These are phyloP conservation scores for Russula lepida DNA, from an alignment of 768 basidiomycete species.

Conservation along the genomic window DNA sequence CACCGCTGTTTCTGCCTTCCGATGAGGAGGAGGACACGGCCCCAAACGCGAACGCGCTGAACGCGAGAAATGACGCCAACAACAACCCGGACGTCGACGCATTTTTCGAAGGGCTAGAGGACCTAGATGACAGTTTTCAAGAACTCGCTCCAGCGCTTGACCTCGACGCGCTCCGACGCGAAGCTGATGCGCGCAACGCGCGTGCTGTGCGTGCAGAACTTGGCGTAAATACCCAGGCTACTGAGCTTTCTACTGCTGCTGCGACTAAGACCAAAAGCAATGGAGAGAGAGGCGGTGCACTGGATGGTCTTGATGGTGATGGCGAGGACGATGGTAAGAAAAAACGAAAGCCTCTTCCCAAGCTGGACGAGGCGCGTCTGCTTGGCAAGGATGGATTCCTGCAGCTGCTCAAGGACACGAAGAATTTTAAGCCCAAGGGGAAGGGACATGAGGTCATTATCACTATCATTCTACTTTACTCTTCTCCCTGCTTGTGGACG, in stretches of 20 bases:
- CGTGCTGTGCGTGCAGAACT: slow-evolving; percentile 35
- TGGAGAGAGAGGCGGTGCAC: slow-evolving; percentile 26
- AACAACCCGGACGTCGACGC: slow-evolving; percentile 31
- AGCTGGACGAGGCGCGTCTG: slow-evolving; percentile 70
- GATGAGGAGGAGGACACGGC: slow-evolving; percentile 45
- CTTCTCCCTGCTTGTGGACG: background rate
- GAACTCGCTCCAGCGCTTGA: slow-evolving; percentile 45
- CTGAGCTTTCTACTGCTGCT: slow-evolving; percentile 24
- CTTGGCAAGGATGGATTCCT: slow-evolving; percentile 73
- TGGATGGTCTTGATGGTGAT: slow-evolving; percentile 27
- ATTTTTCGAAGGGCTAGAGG: slow-evolving; percentile 41
- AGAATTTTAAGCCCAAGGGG: slow-evolving; percentile 72
- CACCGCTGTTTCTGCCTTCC: slow-evolving; percentile 47
- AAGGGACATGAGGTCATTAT: slow-evolving; percentile 82
- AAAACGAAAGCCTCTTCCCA: slow-evolving; percentile 43
- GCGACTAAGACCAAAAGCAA: slow-evolving; percentile 21
- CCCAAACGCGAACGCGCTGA: background rate
- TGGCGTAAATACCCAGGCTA: slow-evolving; percentile 42
- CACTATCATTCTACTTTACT: background rate
- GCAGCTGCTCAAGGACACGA: slow-evolving; percentile 63
- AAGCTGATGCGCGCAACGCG: slow-evolving; percentile 46
- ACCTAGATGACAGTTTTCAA: slow-evolving; percentile 31
- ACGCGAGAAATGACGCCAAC: slow-evolving; percentile 1
- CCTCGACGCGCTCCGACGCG: slow-evolving; percentile 42
- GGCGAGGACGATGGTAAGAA: slow-evolving; percentile 31